Percentiles rank a stretch among this genome's conserved stretches.
Conservation (phyloP, 495 filamentous ascomycete species). For the Beverwykella pulmonaria region DNA sequence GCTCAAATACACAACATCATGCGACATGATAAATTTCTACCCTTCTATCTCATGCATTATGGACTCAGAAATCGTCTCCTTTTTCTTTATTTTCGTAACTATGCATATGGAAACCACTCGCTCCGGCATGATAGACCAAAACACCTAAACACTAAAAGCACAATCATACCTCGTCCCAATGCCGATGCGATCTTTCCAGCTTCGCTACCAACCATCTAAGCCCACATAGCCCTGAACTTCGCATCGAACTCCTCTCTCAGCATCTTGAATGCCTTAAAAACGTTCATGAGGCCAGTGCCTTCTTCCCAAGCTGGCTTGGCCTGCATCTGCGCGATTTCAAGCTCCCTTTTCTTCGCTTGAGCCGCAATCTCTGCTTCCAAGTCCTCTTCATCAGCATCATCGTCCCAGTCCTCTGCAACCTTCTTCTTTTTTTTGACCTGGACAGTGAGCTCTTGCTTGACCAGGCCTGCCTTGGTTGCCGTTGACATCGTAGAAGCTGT, state of each 20-base stretch:
- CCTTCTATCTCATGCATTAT: background rate
- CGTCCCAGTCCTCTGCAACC: constrained; percentile 51
- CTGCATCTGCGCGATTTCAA: constrained; percentile 42
- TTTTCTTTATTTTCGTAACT: background rate
- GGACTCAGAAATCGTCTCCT: background rate
- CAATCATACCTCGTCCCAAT: background rate
- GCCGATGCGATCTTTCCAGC: background rate
- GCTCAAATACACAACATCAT: background rate
- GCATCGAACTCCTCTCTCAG: constrained; percentile 64
- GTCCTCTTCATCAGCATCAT: constrained; percentile 31
- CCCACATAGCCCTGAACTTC: constrained; percentile 65
- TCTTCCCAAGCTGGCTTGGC: constrained; percentile 35
- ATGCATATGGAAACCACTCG: background rate
- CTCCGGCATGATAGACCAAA: background rate
- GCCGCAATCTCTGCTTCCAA: constrained; percentile 12
- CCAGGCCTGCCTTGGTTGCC: constrained; percentile 6
- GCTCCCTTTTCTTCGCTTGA: constrained; percentile 39
- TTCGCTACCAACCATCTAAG: constrained; percentile 21
- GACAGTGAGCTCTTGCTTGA: constrained; percentile 24
- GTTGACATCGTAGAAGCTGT: constrained; percentile 17
- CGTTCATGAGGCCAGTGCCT: constrained; percentile 55
- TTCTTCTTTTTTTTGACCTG: constrained; percentile 43
- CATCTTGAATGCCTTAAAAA: constrained; percentile 58
- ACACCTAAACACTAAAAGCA: background rate
- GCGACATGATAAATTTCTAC: background rate